phyloP scores from a whole-genome alignment of 805 yeast species.

The Candida verbasci region DNA sequence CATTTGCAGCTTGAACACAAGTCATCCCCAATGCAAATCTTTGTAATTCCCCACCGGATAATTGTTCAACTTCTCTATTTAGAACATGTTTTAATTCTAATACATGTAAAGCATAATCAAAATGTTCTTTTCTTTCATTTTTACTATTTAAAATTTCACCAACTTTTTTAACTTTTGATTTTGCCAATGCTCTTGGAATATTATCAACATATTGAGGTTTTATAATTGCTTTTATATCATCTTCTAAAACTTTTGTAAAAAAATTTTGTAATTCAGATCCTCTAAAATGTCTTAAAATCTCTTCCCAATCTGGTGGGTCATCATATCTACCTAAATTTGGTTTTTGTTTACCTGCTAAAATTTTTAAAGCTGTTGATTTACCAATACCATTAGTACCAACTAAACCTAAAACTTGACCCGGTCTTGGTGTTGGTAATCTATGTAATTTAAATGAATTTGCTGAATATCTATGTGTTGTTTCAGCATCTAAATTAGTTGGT shows the following conservation, averaged over 20 bases:
- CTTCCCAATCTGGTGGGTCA: conserved; percentile 97
- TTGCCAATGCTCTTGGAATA: conserved; percentile 88
- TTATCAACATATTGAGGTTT: conserved; percentile 99
- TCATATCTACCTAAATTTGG: conserved; percentile 94
- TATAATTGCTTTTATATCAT: conserved; percentile 91
- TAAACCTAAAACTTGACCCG: conserved; percentile 96
- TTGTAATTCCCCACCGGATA: conserved; percentile 98
- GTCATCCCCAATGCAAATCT: conserved; percentile 98
- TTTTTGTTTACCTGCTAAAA: conserved; percentile 94
- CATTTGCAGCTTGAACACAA: conserved; percentile 90
- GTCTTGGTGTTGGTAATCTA: conserved; percentile 96
- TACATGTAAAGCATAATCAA: conserved; percentile 58
- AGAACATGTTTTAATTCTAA: conserved; percentile 74
- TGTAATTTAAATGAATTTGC: conserved; percentile 97
- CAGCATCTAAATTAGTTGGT: conserved; percentile 89
- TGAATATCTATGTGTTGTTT: conserved; percentile 95
- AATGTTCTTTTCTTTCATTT: conserved; percentile 66
- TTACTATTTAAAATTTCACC: conserved; percentile 77
- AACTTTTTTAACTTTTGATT: conserved; percentile 82
- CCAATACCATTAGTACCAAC: conserved; percentile 99
- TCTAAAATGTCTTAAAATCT: conserved; percentile 83
- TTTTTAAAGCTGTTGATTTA: conserved; percentile 93
- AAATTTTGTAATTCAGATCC: conserved; percentile 97
- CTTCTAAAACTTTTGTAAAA: conserved; percentile 91
- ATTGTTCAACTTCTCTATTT: conserved; percentile 81